Conservation (phyloP, 2,329 filamentous ascomycete species). For the Penicillium sp. region DNA sequence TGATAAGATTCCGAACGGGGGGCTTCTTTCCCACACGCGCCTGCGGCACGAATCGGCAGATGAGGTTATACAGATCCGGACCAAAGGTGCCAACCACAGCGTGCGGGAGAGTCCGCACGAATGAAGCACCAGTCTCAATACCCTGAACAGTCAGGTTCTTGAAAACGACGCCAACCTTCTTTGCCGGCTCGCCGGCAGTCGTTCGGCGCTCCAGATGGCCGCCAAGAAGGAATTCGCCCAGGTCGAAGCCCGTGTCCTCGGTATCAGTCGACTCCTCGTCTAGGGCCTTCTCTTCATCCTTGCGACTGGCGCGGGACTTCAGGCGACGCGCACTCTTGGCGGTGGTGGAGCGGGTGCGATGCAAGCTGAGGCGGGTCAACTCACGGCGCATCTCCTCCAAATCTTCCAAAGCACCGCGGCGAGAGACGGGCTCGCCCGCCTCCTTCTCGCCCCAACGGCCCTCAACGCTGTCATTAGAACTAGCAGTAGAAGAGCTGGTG, state of each 20-base stretch:
- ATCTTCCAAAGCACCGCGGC: conserved; percentile 57
- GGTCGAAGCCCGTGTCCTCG: conserved; percentile 53
- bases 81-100: conserved; percentile 77
- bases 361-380: conserved; percentile 53
- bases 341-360: conserved; percentile 33
- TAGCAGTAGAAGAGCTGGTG: conserved; percentile 15
- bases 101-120: conserved; percentile 70
- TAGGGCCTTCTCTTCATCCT: conserved; percentile 48
- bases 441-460: conserved; percentile 65
- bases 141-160: conserved; percentile 74
- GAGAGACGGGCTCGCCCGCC: conserved; percentile 54
- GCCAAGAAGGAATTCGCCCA: conserved; percentile 68
- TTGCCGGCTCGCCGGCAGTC: conserved; percentile 62
- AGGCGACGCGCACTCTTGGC: conserved; percentile 27
- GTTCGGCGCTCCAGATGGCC: conserved; percentile 73
- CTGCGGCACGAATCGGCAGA: conserved; percentile 55
- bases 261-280: conserved; percentile 36
- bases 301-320: conserved; percentile 29
- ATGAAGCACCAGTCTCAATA: conserved; percentile 62
- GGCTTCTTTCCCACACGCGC: conserved; percentile 49
- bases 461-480: conserved; percentile 28
- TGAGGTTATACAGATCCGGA: conserved; percentile 68
- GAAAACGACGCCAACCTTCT: conserved; percentile 75
- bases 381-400: conserved; percentile 57
- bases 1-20: conserved; percentile 56